These are phyloP conservation scores for Westerdykella aurantiaca DNA, from an alignment of 2,329 filamentous ascomycete species.

Conservation along the genomic window DNA sequence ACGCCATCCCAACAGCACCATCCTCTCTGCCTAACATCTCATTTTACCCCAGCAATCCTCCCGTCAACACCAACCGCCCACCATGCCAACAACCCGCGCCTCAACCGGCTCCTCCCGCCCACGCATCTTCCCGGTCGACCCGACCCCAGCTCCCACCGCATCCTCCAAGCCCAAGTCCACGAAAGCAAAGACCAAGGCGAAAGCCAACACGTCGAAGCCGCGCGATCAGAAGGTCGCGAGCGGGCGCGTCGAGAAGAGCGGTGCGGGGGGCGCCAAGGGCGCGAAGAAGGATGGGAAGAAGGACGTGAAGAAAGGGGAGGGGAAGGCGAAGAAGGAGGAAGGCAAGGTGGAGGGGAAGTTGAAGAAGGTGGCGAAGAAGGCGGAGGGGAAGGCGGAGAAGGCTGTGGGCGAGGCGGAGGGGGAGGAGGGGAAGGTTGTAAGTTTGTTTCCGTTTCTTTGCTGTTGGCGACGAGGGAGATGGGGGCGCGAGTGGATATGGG, in stretches of 20 bases:
- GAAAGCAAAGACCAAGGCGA: constrained; percentile 36
- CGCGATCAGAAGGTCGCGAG: constrained; percentile 35
- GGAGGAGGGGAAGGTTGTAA: constrained; percentile 28
- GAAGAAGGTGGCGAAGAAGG: constrained; percentile 25
- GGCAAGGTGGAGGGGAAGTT: constrained; percentile 18
- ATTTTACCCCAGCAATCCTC: no score
- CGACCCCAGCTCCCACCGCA: constrained; percentile 24
- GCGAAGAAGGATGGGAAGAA: constrained; percentile 10
- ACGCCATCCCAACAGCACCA: no score
- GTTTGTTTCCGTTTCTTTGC: constrained; percentile 2
- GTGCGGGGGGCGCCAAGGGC: no score
- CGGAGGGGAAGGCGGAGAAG: constrained; percentile 21
- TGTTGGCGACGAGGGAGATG: neutral
- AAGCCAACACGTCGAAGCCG: constrained; percentile 33
- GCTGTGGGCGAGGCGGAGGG: constrained; percentile 17
- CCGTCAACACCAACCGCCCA: no score
- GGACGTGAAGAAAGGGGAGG: neutral
- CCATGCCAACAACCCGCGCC: constrained; percentile 31
- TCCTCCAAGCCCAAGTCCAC: constrained; percentile 14
- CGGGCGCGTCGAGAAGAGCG: constrained; percentile 24
- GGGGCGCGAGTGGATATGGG: no score
- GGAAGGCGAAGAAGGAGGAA: constrained; percentile 1
- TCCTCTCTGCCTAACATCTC: no score
- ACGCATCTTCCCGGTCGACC: constrained; percentile 48
- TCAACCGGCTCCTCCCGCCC: constrained; percentile 50